Evolutionary conservation across 2,329 filamentous ascomycete genomes (phyloP).

Genomic region (Domatiomyces catenatus): DNA sequence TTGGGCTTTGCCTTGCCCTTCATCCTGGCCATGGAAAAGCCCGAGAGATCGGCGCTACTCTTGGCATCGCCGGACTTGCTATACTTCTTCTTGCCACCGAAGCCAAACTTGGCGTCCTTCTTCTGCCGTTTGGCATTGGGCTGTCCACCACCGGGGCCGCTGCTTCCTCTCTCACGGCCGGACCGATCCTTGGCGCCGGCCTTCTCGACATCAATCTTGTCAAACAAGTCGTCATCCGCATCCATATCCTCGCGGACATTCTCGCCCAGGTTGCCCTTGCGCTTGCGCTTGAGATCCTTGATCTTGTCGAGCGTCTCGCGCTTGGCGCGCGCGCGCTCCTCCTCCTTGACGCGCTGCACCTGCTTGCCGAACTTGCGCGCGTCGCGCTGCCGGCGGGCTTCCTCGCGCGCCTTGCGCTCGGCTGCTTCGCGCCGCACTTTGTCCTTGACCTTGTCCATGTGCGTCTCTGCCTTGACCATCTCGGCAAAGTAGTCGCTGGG

Average conservation of each 20-base stretch:
- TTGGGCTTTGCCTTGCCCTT: conserved; percentile 39
- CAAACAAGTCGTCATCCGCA: conserved; percentile 53
- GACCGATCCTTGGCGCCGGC: conserved; percentile 20
- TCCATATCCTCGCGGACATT: conserved; percentile 63
- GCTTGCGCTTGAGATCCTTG: conserved; percentile 85
- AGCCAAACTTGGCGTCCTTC: conserved; percentile 90
- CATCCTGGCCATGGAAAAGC: conserved; percentile 74
- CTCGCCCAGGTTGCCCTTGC: conserved; percentile 52
- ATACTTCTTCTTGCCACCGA: conserved; percentile 88
- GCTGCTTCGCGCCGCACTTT: conserved; percentile 87
- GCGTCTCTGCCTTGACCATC: conserved; percentile 97
- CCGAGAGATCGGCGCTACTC: conserved; percentile 64
- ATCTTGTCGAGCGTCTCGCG: conserved; percentile 91
- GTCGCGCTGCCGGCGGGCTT: conserved; percentile 82
- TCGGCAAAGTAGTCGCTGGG: conserved; percentile 95
- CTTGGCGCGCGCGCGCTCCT: conserved; percentile 88
- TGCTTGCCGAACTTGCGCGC: conserved; percentile 99
- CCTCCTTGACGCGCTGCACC: conserved; percentile 87
- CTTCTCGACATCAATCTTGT: conserved; percentile 31
- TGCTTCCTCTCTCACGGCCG: conserved; percentile 26
- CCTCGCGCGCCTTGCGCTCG: conserved; percentile 76
- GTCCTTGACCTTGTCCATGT: conserved; percentile 92
- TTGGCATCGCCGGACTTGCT: conserved; percentile 78
- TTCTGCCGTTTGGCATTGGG: conserved; percentile 58
- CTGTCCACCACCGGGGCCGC: conserved; percentile 25